These are phyloP conservation scores for Kickxella alabastrina DNA, from an alignment of 192 early-diverging fungal genomes.

Conservation along the genomic window DNA sequence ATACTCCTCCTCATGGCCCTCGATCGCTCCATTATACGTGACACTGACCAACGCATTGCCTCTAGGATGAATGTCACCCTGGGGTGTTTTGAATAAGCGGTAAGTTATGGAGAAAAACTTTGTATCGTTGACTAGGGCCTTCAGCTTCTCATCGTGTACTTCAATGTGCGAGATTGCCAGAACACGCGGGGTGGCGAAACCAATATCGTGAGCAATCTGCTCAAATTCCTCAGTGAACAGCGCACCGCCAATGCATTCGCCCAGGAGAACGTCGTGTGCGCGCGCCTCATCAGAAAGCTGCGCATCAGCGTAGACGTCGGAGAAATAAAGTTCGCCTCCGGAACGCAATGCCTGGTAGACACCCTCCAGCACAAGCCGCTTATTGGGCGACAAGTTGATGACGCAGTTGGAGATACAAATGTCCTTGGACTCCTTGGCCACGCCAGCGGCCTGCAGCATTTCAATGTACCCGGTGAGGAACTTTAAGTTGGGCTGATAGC, in stretches of 20 bases:
- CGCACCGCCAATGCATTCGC: slow-evolving; percentile 46
- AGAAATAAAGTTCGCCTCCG: slow-evolving; percentile 48
- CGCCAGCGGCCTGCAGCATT: slow-evolving; percentile 13
- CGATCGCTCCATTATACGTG: too few species aligned
- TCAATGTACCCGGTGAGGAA: slow-evolving; percentile 49
- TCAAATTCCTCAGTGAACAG: too few species aligned
- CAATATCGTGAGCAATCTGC: too few species aligned
- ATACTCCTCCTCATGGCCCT: too few species aligned
- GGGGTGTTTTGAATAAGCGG: too few species aligned
- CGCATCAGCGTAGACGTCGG: slow-evolving; percentile 43
- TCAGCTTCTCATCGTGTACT: slow-evolving; percentile 33
- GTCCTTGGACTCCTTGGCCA: slow-evolving; percentile 23
- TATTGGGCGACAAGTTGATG: slow-evolving; percentile 50
- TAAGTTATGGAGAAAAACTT: too few species aligned
- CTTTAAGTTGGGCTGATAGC: slow-evolving; percentile 31
- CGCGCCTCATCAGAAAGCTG: slow-evolving; percentile 23
- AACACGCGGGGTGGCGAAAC: too few species aligned
- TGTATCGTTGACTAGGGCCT: slow-evolving; percentile 10
- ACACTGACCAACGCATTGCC: too few species aligned
- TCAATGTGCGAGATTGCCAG: too few species aligned
- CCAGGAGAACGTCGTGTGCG: slow-evolving; percentile 32
- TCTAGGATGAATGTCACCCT: too few species aligned
- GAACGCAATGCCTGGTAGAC: slow-evolving; percentile 20
- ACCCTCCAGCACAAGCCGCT: slow-evolving; percentile 31
- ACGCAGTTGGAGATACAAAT: slow-evolving; percentile 48